Evolutionary conservation across 805 yeast genomes (phyloP).

Genomic region (Jamesozyma piceae): DNA sequence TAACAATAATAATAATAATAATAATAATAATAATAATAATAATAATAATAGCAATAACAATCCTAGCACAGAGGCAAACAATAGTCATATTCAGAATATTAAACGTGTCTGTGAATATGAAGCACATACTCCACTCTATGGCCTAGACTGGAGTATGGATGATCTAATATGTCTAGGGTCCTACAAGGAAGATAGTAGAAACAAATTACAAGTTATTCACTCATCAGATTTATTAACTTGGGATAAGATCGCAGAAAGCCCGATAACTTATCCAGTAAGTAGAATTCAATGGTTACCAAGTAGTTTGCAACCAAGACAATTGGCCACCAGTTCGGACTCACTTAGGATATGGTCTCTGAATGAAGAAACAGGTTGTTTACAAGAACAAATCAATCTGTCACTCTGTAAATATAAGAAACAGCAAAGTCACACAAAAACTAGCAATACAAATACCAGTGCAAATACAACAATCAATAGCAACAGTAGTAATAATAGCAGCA

Average conservation of each 20-base stretch:
- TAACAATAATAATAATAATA: background rate
- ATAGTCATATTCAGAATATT: background rate
- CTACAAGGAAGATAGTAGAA: slow-evolving; percentile 66
- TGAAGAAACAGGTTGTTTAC: slow-evolving; percentile 23
- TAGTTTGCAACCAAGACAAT: slow-evolving; percentile 19
- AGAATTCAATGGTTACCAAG: slow-evolving; percentile 29
- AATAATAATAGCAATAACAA: background rate
- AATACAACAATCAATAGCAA: background rate
- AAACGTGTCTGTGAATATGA: slow-evolving; percentile 20
- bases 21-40: background rate
- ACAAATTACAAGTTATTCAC: slow-evolving; percentile 48
- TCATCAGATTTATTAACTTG: slow-evolving; percentile 57
- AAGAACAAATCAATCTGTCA: slow-evolving; percentile 35
- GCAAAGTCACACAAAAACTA: slow-evolving; percentile 14
- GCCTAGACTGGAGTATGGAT: slow-evolving; percentile 28
- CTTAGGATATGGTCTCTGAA: slow-evolving; percentile 26
- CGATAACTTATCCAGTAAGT: slow-evolving; percentile 27
- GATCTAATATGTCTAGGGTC: slow-evolving; percentile 35
- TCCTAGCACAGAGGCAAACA: too few species aligned
- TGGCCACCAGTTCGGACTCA: slow-evolving; percentile 31
- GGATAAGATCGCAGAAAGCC: slow-evolving; percentile 41
- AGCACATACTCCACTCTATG: slow-evolving; percentile 24
- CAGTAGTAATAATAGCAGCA: background rate
- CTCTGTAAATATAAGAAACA: slow-evolving; percentile 36
- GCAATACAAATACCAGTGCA: slow-evolving; percentile 27